phyloP scores from a whole-genome alignment of 2,329 filamentous ascomycete genomes.

The Penicillium olsonii region DNA sequence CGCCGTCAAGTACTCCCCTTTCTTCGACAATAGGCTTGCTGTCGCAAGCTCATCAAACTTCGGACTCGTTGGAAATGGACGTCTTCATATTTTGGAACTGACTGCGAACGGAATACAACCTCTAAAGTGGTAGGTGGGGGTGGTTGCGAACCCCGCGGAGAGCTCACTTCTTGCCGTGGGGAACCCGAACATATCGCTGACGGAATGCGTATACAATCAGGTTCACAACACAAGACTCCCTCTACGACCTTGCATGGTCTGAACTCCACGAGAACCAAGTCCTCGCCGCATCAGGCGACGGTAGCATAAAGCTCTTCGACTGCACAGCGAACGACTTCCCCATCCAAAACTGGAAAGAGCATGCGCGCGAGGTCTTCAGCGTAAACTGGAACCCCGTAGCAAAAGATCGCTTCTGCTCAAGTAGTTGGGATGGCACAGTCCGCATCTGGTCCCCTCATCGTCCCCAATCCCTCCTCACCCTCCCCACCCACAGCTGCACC shows the following conservation, averaged over 20 bases:
- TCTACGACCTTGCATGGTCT: slow-evolving; percentile 94
- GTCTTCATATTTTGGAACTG: slow-evolving; percentile 79
- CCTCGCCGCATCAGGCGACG: slow-evolving; percentile 85
- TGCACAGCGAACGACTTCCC: slow-evolving; percentile 78
- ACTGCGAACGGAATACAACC: slow-evolving; percentile 80
- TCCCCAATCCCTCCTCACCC: slow-evolving; percentile 72
- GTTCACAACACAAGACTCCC: slow-evolving; percentile 95
- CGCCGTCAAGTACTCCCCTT: slow-evolving; percentile 96
- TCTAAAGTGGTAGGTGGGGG: slow-evolving; percentile 68
- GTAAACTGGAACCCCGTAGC: slow-evolving; percentile 89
- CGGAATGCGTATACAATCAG: slow-evolving; percentile 44
- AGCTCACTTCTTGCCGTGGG: background rate
- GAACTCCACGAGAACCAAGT: slow-evolving; percentile 96
- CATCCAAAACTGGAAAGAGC: slow-evolving; percentile 88
- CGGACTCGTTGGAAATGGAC: slow-evolving; percentile 93
- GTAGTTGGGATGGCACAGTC: slow-evolving; percentile 93
- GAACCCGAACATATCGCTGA: background rate
- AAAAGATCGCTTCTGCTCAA: slow-evolving; percentile 88
- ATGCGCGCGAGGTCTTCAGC: slow-evolving; percentile 88
- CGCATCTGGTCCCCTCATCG: slow-evolving; percentile 92
- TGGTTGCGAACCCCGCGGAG: background rate
- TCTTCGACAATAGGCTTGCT: slow-evolving; percentile 92
- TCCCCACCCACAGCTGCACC: slow-evolving; percentile 90
- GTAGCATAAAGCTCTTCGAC: slow-evolving; percentile 93
- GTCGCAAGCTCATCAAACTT: slow-evolving; percentile 93